Percentiles rank a stretch among this genome's conserved stretches.
phyloP scores from a whole-genome alignment of 1,139 yeast genomes.

The Pneumocystis sp. region DNA sequence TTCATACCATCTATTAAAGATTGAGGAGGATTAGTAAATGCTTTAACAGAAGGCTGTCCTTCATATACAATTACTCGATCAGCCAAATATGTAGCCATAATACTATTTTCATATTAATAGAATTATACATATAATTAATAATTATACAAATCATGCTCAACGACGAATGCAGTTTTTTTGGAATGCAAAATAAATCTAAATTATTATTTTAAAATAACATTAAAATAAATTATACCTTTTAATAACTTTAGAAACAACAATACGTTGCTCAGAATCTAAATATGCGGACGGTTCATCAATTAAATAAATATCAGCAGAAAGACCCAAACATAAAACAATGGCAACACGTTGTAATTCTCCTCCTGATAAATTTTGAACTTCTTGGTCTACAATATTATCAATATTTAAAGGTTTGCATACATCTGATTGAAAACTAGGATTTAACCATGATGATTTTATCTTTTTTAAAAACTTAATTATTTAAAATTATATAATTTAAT shows the following conservation, averaged over 20 bases:
- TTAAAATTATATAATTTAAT: not conserved
- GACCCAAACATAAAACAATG: conserved; percentile 83
- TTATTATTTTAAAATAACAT: not conserved
- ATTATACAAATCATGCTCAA: conserved; percentile 78
- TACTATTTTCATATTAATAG: not conserved
- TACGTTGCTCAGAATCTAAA: conserved; percentile 98
- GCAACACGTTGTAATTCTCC: conserved; percentile 99
- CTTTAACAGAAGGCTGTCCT: conserved; percentile 76
- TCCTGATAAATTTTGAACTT: conserved; percentile 93
- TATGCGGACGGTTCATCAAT: conserved; percentile 98
- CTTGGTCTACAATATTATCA: conserved; percentile 90
- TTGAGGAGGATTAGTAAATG: conserved; percentile 77
- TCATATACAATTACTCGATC: conserved; percentile 97
- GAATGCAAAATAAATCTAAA: conserved; percentile 66
- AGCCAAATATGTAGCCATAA: conserved; percentile 95
- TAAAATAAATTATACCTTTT: conserved; percentile 36
- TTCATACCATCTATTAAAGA: conserved; percentile 92
- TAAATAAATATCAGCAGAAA: conserved; percentile 86
- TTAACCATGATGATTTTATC: conserved; percentile 83
- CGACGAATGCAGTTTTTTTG: conserved; percentile 93
- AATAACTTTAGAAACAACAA: conserved; percentile 93
- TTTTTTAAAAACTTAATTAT: conserved; percentile 56
- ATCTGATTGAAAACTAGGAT: conserved; percentile 96
- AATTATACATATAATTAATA: conserved; percentile 29
- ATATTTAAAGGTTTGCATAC: conserved; percentile 89